Evolutionary conservation across 179 eudicot genomes (phyloP), one percentile per base, ranked within the genome.

Genomic region (Camellia oleifera): DNA sequence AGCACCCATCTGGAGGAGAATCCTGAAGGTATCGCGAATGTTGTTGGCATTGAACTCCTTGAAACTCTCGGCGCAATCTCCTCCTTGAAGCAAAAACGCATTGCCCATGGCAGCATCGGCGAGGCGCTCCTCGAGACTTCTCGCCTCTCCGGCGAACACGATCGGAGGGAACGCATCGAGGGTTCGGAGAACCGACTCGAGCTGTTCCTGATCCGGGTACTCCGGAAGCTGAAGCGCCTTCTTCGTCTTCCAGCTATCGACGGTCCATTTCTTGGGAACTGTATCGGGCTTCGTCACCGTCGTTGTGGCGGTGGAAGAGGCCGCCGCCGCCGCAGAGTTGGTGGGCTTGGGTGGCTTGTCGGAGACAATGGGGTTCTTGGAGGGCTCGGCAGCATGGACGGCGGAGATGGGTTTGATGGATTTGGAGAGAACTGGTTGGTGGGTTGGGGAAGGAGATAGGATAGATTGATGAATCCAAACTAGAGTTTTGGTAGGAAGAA

Each of bases 31-130:
- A 44, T 92, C 93, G 2, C 93, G 73, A 50, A 92, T 90, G 14
- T 92, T 92, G 45, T 88, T 87, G 0, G 93, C 96, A 63, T 92
- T 87, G 48, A 92, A 92, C 85, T 92, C 96, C 75, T 92, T 91
- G 79, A 91, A 91, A 58, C 95, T 91, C 87, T 90, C 95, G 1
- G 92, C 95, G 50, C 95, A 91, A 58, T 92, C 96, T 3, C 96
- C 96, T 0, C 96, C 96, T 52, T 86, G 90, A 5, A 92, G 82
- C 68, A 92, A 80, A 78, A 92, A 92, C 4, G 96, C 96, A 50
- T 88, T 89, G 52, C 96, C 94, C 82, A 89, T 90, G 4, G 94
- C 92, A 0, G 94, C 94, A 54, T 92, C 94, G 0, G 78, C 92
- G 17, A 92, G 84, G 1, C 85, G 84, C 72, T 90, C 94, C 80